Base-by-base conservation (phyloP, 2,329 filamentous ascomycete genomes). In the Alternaria rosae region DNA sequence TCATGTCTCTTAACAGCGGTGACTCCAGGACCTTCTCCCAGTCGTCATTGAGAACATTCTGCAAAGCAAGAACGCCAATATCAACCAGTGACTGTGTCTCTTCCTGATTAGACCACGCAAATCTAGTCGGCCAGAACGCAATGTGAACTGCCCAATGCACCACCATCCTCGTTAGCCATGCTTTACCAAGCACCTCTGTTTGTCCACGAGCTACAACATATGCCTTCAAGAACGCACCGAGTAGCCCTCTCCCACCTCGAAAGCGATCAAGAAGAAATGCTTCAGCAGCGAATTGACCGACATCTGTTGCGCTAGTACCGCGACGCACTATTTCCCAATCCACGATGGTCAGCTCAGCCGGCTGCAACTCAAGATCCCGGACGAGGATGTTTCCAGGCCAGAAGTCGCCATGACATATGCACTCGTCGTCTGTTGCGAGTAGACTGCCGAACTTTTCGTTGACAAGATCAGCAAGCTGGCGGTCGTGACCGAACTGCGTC, bases 301-400 rank as follows among this genome's bases (percentile, higher is more conserved):
- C 72, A 57, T 81, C 78, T 8, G 78, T 79, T 8, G 78, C 78
- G 13, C 71, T 71, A 4, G 54, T 72, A 5, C 79, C 79, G 3
- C 75, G 65, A 3, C 79, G 68, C 1, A 67, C 67, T 53, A 77
- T 75, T 51, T 80, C 77, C 77, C 77, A 81, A 43, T 81, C 77
- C 9, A 77, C 72, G 10, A 81, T 50, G 1, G 74, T 80, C 6
- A 80, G 48, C 5, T 64, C 54, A 4, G 56, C 26, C 0, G 62
- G 5, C 10, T 51, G 38, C 3, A 38, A 21, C 6, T 38, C 43
- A n/a, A 1, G 2, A 5, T 6, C 17, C 15, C 59, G 64, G 6
- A 80, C 67, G 8, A 80, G 63, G 1, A 80, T 67, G 28, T 81
- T 80, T 0, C 77, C 78, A 2, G 78, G 75, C 78, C 78, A 80